Conservation (phyloP, 1,284 basidiomycete species). For the Fistulina hepatica region DNA sequence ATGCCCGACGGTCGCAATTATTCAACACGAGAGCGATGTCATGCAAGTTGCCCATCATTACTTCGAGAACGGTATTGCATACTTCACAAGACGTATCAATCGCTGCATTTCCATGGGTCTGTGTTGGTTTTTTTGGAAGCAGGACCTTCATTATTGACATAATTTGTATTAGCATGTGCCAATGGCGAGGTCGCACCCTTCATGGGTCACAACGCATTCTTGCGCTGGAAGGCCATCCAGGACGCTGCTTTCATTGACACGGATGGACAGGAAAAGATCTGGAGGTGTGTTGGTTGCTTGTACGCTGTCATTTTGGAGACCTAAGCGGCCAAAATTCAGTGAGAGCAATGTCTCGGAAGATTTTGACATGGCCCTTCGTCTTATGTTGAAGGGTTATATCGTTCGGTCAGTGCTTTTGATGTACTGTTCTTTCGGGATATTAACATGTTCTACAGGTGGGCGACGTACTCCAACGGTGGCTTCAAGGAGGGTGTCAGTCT, state of each 20-base stretch:
- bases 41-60: constrained; percentile 77
- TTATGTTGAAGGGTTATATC: constrained; percentile 52
- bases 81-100: constrained; percentile 65
- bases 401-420: constrained; percentile 38
- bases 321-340: no score
- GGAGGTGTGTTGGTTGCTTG: no score
- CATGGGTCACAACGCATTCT: constrained; percentile 80
- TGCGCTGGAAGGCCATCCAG: constrained; percentile 76
- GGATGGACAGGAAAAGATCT: constrained; percentile 57
- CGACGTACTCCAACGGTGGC: constrained; percentile 65
- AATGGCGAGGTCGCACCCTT: constrained; percentile 80
- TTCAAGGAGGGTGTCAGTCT: constrained; percentile 87
- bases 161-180: constrained; percentile 35
- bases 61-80: constrained; percentile 77
- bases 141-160: constrained; percentile 3
- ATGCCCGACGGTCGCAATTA: constrained; percentile 64
- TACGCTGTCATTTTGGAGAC: no score
- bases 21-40: constrained; percentile 74
- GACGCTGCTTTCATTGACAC: constrained; percentile 66
- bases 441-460: no score
- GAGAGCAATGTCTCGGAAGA: constrained; percentile 79
- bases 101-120: constrained; percentile 44
- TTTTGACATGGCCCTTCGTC: constrained; percentile 55
- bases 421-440: no score
- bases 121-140: constrained; percentile 12